phyloP scores from a whole-genome alignment of 768 basidiomycete genomes.

The Austroboletus eburneus region DNA sequence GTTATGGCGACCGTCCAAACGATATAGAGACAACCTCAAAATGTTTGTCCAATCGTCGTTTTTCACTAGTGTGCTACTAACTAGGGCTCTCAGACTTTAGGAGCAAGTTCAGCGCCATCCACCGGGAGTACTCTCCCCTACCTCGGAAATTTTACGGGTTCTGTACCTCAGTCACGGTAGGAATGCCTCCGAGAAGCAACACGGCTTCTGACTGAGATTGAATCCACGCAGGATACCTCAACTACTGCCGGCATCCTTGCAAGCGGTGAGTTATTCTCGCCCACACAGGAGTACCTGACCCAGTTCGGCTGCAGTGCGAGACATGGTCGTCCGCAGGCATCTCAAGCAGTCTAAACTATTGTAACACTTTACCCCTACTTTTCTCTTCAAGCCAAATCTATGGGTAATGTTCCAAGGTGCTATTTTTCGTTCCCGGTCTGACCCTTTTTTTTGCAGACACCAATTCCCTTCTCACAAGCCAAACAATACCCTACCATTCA shows the following conservation, averaged over 20 bases:
- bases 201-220: not conserved
- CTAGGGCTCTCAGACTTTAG: conserved; percentile 48
- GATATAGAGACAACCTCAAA: conserved; percentile 63
- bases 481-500: not conserved
- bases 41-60: conserved; percentile 42
- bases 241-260: conserved; percentile 76
- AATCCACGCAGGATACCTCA: conserved; percentile 49
- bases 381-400: not conserved
- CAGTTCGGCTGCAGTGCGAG: conserved; percentile 49
- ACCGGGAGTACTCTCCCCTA: conserved; percentile 68
- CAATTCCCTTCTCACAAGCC: not conserved
- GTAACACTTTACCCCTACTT: conserved; percentile 27
- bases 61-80: not conserved
- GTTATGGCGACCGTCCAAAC: conserved; percentile 64
- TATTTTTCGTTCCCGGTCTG: too few relatives aligned
- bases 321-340: conserved; percentile 80
- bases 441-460: not conserved
- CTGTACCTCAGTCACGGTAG: conserved; percentile 69
- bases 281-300: not conserved
- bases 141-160: conserved; percentile 77
- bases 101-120: conserved; percentile 71
- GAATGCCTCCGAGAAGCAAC: conserved; percentile 7
- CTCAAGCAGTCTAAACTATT: conserved; percentile 69
- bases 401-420: too few relatives aligned
- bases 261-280: conserved; percentile 46